A percentile compares a stretch with the other conserved stretches of the same genome.
phyloP scores from a whole-genome alignment of 805 yeast genomes.

The Wickerhamomyces ciferrii region DNA sequence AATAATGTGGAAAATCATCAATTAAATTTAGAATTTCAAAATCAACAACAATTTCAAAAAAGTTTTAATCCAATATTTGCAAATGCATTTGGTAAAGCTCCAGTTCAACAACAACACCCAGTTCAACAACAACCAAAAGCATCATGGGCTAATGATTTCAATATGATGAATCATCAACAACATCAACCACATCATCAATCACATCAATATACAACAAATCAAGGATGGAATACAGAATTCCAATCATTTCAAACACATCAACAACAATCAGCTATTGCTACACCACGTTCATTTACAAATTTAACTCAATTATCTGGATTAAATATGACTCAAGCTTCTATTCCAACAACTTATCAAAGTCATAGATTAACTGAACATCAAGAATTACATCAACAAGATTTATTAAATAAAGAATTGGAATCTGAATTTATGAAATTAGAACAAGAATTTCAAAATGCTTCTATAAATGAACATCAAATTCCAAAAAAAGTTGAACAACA shows the following conservation, averaged over 20 bases:
- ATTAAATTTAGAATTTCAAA: neutral
- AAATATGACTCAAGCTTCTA: slow-evolving; percentile 4
- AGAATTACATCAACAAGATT: slow-evolving; percentile 11
- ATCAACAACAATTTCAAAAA: neutral
- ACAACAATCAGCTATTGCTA: neutral
- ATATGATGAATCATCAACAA: neutral
- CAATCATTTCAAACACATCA: slow-evolving; percentile 1
- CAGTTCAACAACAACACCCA: slow-evolving; percentile 1
- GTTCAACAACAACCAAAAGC: neutral
- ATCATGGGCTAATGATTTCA: neutral
- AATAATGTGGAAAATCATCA: neutral
- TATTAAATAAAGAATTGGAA: slow-evolving; percentile 11
- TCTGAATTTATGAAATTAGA: slow-evolving; percentile 11
- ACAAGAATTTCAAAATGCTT: slow-evolving; percentile 11
- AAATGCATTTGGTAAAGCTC: neutral
- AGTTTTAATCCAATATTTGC: neutral
- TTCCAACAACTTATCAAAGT: slow-evolving; percentile 2
- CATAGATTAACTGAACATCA: slow-evolving; percentile 22
- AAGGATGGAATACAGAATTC: neutral
- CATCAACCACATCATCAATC: slow-evolving; percentile 3
- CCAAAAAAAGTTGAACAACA: no score
- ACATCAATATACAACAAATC: slow-evolving; percentile 3
- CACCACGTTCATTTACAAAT: neutral
- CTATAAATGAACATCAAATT: neutral
- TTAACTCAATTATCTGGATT: neutral